Evolutionary conservation across 768 basidiomycete genomes (phyloP), one percentile per base, ranked within the genome.

Genomic region (Mycena epipterygia): DNA sequence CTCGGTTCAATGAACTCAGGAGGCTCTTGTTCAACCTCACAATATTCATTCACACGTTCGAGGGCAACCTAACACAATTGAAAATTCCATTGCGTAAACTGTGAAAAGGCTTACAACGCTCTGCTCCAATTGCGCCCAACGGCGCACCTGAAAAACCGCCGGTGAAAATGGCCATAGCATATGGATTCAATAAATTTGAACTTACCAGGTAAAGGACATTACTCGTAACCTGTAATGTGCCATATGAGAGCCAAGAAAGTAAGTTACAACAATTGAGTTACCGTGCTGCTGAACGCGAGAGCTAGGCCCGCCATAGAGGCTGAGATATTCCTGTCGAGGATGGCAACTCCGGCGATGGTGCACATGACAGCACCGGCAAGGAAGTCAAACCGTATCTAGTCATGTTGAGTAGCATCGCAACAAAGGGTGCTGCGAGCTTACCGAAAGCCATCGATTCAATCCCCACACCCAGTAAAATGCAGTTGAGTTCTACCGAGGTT

Each of bases 401-500:
- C n/a, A 32, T 94, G 95, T 14, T 58, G 17, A 42, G 27, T 42
- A 42, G 44, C 41, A n/a, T 25, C 16, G 3, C 8, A 29, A 27
- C 13, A 42, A 27, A n/a, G 8, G 16, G 5, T 9, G 17, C n/a
- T 9, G 39, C 4, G 25, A n/a, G 5, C 96, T 90, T 70, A 92
- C 89, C 30, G 93, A 92, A 49, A 96, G 84, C 96, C 96, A 98
- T 44, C 95, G 90, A 77, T 95, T 96, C 14, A 96, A 93, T 82
- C 90, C 93, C 93, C 93, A 96, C 87, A 92, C 92, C 95, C 95
- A 97, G 75, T 93, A 95, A 76, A 89, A 92, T 8, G 93, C 93
- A 76, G 13, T 59, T 17, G 58, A 59, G 12, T 59, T 59, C 44
- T 58, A 35, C 17, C 7, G 14, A 58, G 11, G 51, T 12, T 17